These are phyloP conservation scores for Terana coerulea DNA, from an alignment of 768 basidiomycete genomes.

Conservation along the genomic window DNA sequence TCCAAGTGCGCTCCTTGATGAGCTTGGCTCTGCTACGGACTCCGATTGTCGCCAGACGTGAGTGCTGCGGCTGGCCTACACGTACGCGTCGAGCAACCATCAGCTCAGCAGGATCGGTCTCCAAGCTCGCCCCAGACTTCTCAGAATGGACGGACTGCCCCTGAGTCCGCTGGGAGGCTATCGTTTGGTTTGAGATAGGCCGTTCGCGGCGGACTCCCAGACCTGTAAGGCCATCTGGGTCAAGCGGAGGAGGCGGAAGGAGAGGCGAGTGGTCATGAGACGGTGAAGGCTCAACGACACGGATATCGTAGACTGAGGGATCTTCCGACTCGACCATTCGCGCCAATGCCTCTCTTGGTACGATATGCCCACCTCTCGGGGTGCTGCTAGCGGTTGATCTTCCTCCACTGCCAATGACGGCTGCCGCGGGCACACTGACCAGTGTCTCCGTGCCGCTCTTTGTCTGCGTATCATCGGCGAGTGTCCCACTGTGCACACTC, in stretches of 20 bases:
- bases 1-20: slow-evolving; percentile 34
- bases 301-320: slow-evolving; percentile 26
- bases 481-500: slow-evolving; percentile 18
- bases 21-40: slow-evolving; percentile 18
- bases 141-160: slow-evolving; percentile 31
- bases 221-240: slow-evolving; percentile 28
- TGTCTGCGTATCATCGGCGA: slow-evolving; percentile 20
- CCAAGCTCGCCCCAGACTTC: slow-evolving; percentile 20
- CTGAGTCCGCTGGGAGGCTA: slow-evolving; percentile 27
- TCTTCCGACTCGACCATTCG: slow-evolving; percentile 30
- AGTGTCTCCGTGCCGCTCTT: slow-evolving; percentile 25
- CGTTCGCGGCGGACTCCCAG: slow-evolving; percentile 13
- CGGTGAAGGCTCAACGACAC: slow-evolving; percentile 21
- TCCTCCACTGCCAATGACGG: slow-evolving; percentile 14
- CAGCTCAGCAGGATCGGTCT: slow-evolving; percentile 38
- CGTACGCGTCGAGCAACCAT: slow-evolving; percentile 47
- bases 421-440: slow-evolving; percentile 25
- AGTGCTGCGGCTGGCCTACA: slow-evolving; percentile 27
- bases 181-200: slow-evolving; percentile 8
- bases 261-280: slow-evolving; percentile 30
- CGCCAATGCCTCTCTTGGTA: slow-evolving; percentile 33
- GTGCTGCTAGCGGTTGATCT: slow-evolving; percentile 30
- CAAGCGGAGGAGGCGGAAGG: slow-evolving; percentile 36
- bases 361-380: slow-evolving; percentile 31
- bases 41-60: slow-evolving; percentile 6